Base-by-base conservation (phyloP, 2,329 filamentous ascomycete species). In the Sporothrix pallida region DNA sequence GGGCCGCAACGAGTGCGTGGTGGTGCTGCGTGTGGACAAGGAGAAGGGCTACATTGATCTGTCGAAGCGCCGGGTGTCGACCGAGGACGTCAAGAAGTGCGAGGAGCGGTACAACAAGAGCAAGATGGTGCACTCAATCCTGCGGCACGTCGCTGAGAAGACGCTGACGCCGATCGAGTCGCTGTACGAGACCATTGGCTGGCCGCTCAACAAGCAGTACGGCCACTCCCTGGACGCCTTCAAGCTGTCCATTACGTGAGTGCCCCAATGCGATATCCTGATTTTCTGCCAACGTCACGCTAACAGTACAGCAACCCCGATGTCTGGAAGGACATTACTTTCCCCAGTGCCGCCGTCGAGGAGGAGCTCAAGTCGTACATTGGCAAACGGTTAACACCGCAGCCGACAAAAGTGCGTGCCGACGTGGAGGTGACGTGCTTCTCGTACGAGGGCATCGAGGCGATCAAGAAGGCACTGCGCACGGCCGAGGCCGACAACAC, bases 61-160 rank as follows among this genome's bases (percentile, higher is more conserved):
- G 82, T 97, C 94, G 76, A 99, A 99, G 88, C 95, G 96, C 81
- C 92, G 96, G 86, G 96, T 99, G 75, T 98, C 95, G 60, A 93
- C 96, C 62, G 96, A 99, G 83, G 96, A 99, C 86, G 96, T 98
- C 77, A 88, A 97, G 79, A 98, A 98, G 86, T 99, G 97, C 83
- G 96, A 99, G 83, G 96, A 99, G 87, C 91, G 96, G 79, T 99
- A 98, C 89, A 99, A 99, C 90, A 99, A 99, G 91, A 93, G 94
- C 87, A 99, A 99, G 88, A 97, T 97, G 87, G 96, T 98, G 56
- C 96, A 99, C 85, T 97, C 94, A 72, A 98, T 99, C 84, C 95
- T 99, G 93, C 92, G 95, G 83, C 96, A 99, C 83, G 96, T 99
- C 76, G 95, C 96, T 78, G 95, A 99, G 86, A 98, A 98, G 89